Evolutionary conservation across 257 asterid species (phyloP), one percentile per base, ranked within the genome.

Genomic region (Sherardia arvensis): DNA sequence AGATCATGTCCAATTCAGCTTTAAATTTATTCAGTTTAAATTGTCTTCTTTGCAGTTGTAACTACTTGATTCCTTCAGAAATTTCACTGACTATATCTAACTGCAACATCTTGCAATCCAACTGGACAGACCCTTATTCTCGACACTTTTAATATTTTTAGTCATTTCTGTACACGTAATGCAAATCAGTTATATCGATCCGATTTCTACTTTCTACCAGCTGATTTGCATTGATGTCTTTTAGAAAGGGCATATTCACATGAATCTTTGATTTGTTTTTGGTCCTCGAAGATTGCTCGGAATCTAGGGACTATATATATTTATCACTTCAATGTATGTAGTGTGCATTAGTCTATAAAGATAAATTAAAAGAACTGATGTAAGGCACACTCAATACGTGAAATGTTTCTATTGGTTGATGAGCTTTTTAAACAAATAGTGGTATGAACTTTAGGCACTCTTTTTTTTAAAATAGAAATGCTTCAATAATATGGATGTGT

Each of bases 331-430:
- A 67, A 34, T n/a, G n/a, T n/a, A n/a, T n/a, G n/a, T 64, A 69
- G 60, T 12, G 53, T 53, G 7, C 27, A 10, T 25, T 47, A 59
- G n/a, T 59, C 29, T 55, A 12, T 55, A 25, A 7, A 25, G n/a
- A 8, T 32, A 51, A 70, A 57, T 61, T 26, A 18, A 62, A 29
- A 38, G 67, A 67, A 71, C 64, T 61, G 64, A 61, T 61, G 66
- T 63, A 56, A 62, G 55, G 8, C 53, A 56, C 6, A n/a, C n/a
- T n/a, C n/a, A 7, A 29, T 64, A 77, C 82, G 70, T 81, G 90
- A 62, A 65, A 4, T 30, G 30, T 59, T 59, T 38, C 20, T 65
- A 76, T 66, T 82, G 82, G 88, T 33, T 33, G 25, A 36, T 26
- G 30, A 9, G 18, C 20, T 3, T 56, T 26, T 4, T 54, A 14